Conservation (phyloP, 768 basidiomycete species). For the Lactarius trivialis region DNA sequence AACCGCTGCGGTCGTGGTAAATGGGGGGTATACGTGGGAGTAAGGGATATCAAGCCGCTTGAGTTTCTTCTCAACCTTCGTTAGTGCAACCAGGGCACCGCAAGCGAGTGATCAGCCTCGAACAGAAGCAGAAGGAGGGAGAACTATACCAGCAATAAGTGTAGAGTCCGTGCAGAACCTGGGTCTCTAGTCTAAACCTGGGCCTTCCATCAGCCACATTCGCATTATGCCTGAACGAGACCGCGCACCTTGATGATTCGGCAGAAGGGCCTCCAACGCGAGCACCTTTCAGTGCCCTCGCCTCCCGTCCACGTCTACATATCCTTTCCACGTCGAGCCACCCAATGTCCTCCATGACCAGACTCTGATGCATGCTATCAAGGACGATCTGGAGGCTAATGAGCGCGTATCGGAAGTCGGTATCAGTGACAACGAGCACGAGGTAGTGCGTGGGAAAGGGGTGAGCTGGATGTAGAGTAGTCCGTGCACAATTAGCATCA, state of each 20-base stretch:
- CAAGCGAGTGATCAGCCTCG: background rate
- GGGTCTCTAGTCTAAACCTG: constrained; percentile 63
- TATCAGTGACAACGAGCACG: too few relatives aligned
- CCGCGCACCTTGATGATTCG: too few relatives aligned
- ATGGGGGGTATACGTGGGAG: constrained; percentile 57
- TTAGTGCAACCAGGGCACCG: constrained; percentile 87
- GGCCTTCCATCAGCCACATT: background rate
- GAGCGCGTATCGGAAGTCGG: constrained; percentile 78
- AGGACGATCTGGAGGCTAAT: constrained; percentile 55
- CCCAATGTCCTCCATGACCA: constrained; percentile 71
- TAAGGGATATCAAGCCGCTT: constrained; percentile 73
- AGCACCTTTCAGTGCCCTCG: too few relatives aligned
- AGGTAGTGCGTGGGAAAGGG: constrained; percentile 79
- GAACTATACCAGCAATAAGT: too few relatives aligned
- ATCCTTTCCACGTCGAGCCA: too few relatives aligned
- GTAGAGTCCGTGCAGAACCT: too few relatives aligned
- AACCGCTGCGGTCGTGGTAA: constrained; percentile 31
- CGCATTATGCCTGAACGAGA: too few relatives aligned
- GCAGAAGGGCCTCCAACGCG: too few relatives aligned
- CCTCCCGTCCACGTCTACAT: too few relatives aligned
- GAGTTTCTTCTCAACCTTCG: too few relatives aligned
- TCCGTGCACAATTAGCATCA: constrained; percentile 35
- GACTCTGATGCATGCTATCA: constrained; percentile 49
- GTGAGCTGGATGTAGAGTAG: constrained; percentile 70
- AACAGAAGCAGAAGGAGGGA: too few relatives aligned